Base-by-base conservation (phyloP, 306 rosid genomes). In the Quercus robur region DNA sequence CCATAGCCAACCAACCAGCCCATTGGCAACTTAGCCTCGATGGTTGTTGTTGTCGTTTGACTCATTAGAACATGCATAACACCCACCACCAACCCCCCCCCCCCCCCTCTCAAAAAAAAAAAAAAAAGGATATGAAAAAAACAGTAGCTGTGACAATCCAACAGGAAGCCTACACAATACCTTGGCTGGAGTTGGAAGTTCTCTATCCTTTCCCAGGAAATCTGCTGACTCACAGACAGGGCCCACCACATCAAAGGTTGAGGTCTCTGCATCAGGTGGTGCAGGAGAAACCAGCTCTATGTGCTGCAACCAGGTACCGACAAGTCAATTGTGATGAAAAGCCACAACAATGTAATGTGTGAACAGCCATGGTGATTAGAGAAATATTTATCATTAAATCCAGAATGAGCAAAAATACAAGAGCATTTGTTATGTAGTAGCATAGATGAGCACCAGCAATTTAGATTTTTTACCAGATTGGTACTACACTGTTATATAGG, bases 211-310 rank as follows among this genome's bases (percentile, higher is more conserved):
- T 70, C 90, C 90, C 67, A 85, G 75, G 83, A 89, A 87, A 85
- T 89, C 90, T 28, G 93, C 93, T 56, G 93, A 89, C 85, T 89
- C 93, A 21, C 93, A 87, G 71, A 89, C 90, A 56, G 93, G 93
- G 54, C 93, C 93, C 25, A 89, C 93, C 71, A 87, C 93, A 73
- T 89, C 90, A 62, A 87, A 89, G 55, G 89, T 87, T 2, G 87
- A 78, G 67, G 77, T 49, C 76, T 85, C 88, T 0, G 88, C 75
- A 44, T 56, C 85, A 18, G 81, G 71, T 28, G 95, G 78, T 18
- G 91, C 70, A 73, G 99, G 99, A 79, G 98, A 88, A 85, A 95
- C 88, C 81, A 95, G 82, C 88, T 93, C 99, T 67, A 95, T 93
- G 79, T 95, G 99, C 99, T 95, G 94, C 85, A 86, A 77, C 51